Conservation (phyloP, 192 early-diverging fungal species). For the Umbelopsis isabellina region DNA sequence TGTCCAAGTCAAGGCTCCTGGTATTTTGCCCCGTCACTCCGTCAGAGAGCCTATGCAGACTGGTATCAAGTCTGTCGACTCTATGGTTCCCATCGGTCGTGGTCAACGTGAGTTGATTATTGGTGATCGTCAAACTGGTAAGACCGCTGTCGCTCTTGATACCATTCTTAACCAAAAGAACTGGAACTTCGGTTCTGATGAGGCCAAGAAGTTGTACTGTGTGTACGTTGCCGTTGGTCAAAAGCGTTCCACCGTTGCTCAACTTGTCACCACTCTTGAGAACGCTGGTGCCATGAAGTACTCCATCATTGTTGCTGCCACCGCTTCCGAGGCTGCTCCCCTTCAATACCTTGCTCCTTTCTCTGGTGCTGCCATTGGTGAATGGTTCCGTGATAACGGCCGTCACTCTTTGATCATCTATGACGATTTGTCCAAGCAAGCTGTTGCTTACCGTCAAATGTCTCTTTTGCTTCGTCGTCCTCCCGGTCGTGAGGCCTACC, state of each 20-base stretch:
- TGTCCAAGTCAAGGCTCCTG: slow-evolving; percentile 99
- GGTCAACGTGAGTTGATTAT: slow-evolving; percentile 99
- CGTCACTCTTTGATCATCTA: slow-evolving; percentile 99
- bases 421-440: slow-evolving; percentile 99
- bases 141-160: slow-evolving; percentile 98
- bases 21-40: slow-evolving; percentile 98
- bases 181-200: slow-evolving; percentile 94
- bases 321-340: slow-evolving; percentile 97
- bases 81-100: slow-evolving; percentile 99
- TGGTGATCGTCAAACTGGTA: slow-evolving; percentile 99
- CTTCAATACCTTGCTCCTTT: slow-evolving; percentile 99
- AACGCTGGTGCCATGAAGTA: slow-evolving; percentile 98
- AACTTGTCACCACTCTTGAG: slow-evolving; percentile 98
- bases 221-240: slow-evolving; percentile 99
- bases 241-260: slow-evolving; percentile 98
- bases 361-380: slow-evolving; percentile 98
- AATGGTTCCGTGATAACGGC: slow-evolving; percentile 99
- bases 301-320: slow-evolving; percentile 97
- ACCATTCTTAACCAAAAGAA: slow-evolving; percentile 99
- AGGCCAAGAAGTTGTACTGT: slow-evolving; percentile 98
- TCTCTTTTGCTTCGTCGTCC: slow-evolving; percentile 98
- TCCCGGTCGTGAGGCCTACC: slow-evolving; percentile 99
- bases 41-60: slow-evolving; percentile 99
- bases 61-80: slow-evolving; percentile 99
- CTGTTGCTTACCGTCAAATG: slow-evolving; percentile 99